phyloP scores from a whole-genome alignment of 2,329 filamentous ascomycete species.

The Apiospora arundinis region DNA sequence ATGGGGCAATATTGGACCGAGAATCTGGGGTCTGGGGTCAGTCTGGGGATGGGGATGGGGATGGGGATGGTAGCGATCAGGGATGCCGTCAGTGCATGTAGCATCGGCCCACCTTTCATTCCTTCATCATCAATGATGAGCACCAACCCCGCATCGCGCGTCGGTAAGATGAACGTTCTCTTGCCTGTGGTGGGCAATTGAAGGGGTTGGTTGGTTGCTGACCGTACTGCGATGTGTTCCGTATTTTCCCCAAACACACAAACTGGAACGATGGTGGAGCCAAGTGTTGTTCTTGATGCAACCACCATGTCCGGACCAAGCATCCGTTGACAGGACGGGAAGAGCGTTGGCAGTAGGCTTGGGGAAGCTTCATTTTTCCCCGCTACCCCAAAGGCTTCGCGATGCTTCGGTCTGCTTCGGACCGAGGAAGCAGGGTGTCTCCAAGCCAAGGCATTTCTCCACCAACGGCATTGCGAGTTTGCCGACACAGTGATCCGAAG shows the following conservation, averaged over 20 bases:
- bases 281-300: neutral
- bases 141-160: neutral
- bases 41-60: neutral
- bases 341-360: neutral
- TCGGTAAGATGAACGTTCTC: neutral
- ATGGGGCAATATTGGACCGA: constrained; percentile 25
- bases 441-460: constrained; percentile 23
- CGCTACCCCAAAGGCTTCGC: neutral
- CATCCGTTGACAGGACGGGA: neutral
- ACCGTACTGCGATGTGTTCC: neutral
- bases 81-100: neutral
- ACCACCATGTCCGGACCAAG: neutral
- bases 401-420: constrained; percentile 18
- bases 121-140: neutral
- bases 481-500: neutral
- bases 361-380: constrained; percentile 19
- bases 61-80: neutral
- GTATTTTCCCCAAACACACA: neutral
- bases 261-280: neutral
- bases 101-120: neutral
- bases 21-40: constrained; percentile 27
- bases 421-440: constrained; percentile 15
- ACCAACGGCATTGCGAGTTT: constrained; percentile 22
- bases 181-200: neutral
- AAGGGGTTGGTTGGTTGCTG: neutral